Evolutionary conservation across 2,329 filamentous ascomycete genomes (phyloP).

Genomic region (Lecanicillium sp.): DNA sequence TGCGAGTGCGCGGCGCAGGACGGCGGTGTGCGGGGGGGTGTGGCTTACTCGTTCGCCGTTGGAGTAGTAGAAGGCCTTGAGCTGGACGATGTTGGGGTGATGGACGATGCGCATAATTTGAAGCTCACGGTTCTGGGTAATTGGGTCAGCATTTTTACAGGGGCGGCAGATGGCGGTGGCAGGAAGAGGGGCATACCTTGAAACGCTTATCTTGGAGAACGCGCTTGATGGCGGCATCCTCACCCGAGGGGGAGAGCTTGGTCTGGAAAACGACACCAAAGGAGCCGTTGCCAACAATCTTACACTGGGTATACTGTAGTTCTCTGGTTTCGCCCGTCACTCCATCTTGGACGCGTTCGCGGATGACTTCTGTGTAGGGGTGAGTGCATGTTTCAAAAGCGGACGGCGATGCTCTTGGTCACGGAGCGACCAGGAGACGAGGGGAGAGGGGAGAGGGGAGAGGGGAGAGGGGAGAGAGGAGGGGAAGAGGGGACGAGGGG

Average conservation of each 20-base stretch:
- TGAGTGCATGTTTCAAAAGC: slow-evolving; percentile 20
- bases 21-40: not conserved
- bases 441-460: too few species aligned
- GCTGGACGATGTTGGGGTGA: slow-evolving; percentile 96
- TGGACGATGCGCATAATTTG: slow-evolving; percentile 99
- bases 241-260: slow-evolving; percentile 93
- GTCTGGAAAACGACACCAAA: slow-evolving; percentile 99
- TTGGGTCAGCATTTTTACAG: slow-evolving; percentile 16
- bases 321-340: slow-evolving; percentile 94
- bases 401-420: not conserved
- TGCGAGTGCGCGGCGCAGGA: too few species aligned
- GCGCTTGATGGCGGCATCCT: slow-evolving; percentile 98
- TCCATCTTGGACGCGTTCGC: slow-evolving; percentile 98
- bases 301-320: slow-evolving; percentile 97
- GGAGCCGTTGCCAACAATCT: slow-evolving; percentile 98
- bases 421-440: slow-evolving; percentile 14
- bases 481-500: too few species aligned
- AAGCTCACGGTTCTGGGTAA: slow-evolving; percentile 84
- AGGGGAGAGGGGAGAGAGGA: too few species aligned
- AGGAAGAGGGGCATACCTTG: slow-evolving; percentile 62
- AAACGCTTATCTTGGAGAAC: slow-evolving; percentile 99
- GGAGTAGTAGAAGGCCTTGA: slow-evolving; percentile 99
- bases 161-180: not conserved
- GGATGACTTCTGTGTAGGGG: slow-evolving; percentile 72
- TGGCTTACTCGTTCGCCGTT: slow-evolving; percentile 86